Conservation (phyloP, 441 rosid species). For the Biscutella auriculata region DNA sequence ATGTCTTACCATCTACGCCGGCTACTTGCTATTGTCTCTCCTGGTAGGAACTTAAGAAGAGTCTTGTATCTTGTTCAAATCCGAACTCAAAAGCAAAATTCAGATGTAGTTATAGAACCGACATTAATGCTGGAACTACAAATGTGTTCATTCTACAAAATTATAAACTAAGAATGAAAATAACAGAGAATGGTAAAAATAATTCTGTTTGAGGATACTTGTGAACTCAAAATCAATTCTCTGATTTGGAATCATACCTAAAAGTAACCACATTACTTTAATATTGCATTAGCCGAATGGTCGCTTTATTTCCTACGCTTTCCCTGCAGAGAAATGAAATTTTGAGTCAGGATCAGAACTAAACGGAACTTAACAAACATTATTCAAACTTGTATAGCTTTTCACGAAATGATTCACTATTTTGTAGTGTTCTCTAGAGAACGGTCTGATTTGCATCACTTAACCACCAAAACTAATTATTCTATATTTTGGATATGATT, state of each 20-base stretch:
- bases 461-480: background rate
- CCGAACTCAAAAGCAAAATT: background rate
- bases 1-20: background rate
- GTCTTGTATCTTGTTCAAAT: background rate
- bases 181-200: too few relatives aligned
- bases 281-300: background rate
- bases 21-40: background rate
- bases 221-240: background rate
- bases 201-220: background rate
- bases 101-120: background rate
- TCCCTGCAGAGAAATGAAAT: constrained; percentile 37
- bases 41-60: background rate
- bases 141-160: background rate
- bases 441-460: background rate
- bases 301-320: constrained; percentile 64
- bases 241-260: background rate
- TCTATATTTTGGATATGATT: background rate
- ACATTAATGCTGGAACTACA: background rate
- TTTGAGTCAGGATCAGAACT: constrained; percentile 7
- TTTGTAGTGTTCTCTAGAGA: background rate
- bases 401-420: too few relatives aligned
- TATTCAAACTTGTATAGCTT: too few relatives aligned
- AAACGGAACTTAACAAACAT: background rate
- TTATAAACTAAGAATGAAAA: background rate
- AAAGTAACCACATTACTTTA: background rate